Conservation (phyloP, 1,139 yeast genomes). For the Geotrichum histeridarum region DNA sequence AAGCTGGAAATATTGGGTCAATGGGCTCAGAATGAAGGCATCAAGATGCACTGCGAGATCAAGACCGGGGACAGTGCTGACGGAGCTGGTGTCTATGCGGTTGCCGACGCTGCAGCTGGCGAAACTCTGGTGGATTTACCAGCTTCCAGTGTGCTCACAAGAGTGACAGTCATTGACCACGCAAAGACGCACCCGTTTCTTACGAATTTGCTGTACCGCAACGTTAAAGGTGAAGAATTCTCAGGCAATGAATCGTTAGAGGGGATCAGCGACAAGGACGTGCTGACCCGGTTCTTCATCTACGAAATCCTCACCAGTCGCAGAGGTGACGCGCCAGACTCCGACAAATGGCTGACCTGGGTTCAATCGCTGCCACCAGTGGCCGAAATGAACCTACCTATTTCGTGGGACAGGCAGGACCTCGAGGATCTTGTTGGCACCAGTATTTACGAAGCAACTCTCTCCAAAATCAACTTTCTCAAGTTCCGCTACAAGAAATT, state of each 20-base stretch:
- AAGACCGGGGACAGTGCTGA: background rate
- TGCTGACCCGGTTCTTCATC: slow-evolving; percentile 15
- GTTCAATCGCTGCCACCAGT: slow-evolving; percentile 29
- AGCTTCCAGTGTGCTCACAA: slow-evolving; percentile 8
- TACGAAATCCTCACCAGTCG: slow-evolving; percentile 13
- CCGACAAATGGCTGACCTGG: slow-evolving; percentile 25
- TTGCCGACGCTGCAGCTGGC: slow-evolving; percentile 1
- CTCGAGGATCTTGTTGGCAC: slow-evolving; percentile 29
- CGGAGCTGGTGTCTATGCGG: slow-evolving; percentile 17
- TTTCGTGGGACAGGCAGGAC: slow-evolving; percentile 31
- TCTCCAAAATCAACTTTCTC: slow-evolving; percentile 29
- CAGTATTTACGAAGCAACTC: slow-evolving; percentile 32
- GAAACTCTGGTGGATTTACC: slow-evolving; percentile 16
- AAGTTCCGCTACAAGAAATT: slow-evolving; percentile 27
- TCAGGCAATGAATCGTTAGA: background rate
- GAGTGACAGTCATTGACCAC: slow-evolving; percentile 5
- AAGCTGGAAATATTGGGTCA: slow-evolving; percentile 3
- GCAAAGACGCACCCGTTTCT: slow-evolving; percentile 5
- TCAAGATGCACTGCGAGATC: slow-evolving; percentile 8
- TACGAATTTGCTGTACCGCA: slow-evolving; percentile 4
- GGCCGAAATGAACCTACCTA: slow-evolving; percentile 33
- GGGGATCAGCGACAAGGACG: slow-evolving; percentile 13
- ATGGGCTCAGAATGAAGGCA: slow-evolving; percentile 13
- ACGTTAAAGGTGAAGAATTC: slow-evolving; percentile 5
- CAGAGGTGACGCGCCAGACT: slow-evolving; percentile 1